Percentiles rank a stretch among this genome's conserved stretches.
Evolutionary conservation across 2,329 filamentous ascomycete species (phyloP).

Genomic region (Erysiphe pulchra): DNA sequence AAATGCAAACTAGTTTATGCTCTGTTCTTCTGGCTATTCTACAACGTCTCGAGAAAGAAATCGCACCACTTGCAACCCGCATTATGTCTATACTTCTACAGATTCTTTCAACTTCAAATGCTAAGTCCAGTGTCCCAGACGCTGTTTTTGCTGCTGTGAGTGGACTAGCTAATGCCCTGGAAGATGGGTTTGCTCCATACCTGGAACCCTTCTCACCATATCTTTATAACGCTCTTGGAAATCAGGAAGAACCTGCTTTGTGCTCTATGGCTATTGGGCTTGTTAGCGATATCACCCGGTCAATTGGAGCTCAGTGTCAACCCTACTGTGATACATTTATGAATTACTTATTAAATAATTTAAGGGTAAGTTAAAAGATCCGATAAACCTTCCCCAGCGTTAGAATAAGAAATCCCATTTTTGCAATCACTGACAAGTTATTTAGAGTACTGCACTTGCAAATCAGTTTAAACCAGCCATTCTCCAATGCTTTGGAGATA

Average conservation of each 20-base stretch:
- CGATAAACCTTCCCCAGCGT: not conserved
- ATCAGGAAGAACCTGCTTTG: slow-evolving; percentile 81
- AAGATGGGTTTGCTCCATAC: slow-evolving; percentile 86
- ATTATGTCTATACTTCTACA: slow-evolving; percentile 81
- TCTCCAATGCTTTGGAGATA: slow-evolving; percentile 91
- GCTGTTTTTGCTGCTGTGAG: slow-evolving; percentile 81
- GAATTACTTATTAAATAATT: slow-evolving; percentile 87
- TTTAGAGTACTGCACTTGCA: slow-evolving; percentile 53
- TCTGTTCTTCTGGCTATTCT: slow-evolving; percentile 83
- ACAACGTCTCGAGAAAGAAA: slow-evolving; percentile 71
- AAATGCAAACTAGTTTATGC: slow-evolving; percentile 89
- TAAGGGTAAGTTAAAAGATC: slow-evolving; percentile 35
- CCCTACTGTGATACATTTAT: slow-evolving; percentile 95
- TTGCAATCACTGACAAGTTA: slow-evolving; percentile 12
- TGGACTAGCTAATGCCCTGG: slow-evolving; percentile 70
- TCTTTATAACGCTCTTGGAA: slow-evolving; percentile 79
- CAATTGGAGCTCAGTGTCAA: slow-evolving; percentile 69
- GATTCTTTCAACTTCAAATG: slow-evolving; percentile 48
- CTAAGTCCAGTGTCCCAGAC: slow-evolving; percentile 86
- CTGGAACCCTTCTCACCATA: slow-evolving; percentile 89
- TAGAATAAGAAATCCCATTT: not conserved
- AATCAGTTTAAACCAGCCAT: slow-evolving; percentile 98
- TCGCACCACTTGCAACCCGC: slow-evolving; percentile 68
- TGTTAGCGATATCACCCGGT: slow-evolving; percentile 86
- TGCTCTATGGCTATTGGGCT: slow-evolving; percentile 95